Evolutionary conservation across 306 rosid genomes (phyloP), one percentile per base, ranked within the genome.

Genomic region (Lathyrus tuberosus): DNA sequence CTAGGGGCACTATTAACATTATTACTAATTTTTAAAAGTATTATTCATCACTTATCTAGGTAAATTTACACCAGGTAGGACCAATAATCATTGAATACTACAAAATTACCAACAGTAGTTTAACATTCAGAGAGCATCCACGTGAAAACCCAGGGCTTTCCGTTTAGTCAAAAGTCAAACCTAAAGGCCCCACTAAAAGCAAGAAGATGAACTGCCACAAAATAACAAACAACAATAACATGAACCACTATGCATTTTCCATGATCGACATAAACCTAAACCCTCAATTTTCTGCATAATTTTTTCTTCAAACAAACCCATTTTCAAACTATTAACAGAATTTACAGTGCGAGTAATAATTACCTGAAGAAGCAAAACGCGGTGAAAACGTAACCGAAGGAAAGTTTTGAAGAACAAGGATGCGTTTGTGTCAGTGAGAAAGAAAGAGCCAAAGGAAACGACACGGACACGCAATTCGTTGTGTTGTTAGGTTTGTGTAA

Each of bases 401-500:
- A 35, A 20, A 47, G 47, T 0, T 10, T 3, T 40, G 58, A 65
- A 53, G 17, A 74, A 10, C 18, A 8, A 31, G 9, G 33, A 28
- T 24, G 31, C 3, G 38, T 56, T 5, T 31, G 71, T 63, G 71
- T 73, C 37, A 52, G 71, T 16, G 69, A 6, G 31, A 10, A 11
- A 9, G 41, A 35, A 8, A 56, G 60, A 56, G 28, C 58, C 58
- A 76, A 69, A 43, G 68, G 38, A 77, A 70, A 62, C 56, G 80
- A 76, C 37, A 72, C 22, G 12, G 76, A 62, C 71, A 76, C 71
- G 79, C 69, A 62, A 40, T 54, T 70, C 65, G 62, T 54, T 65
- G 61, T 57, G 54, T 48, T 48, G 22, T 67, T 47, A 35, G 74
- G 74, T 75, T 44, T 67, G 31, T 67, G 54, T 47, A 66, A 73